Evolutionary conservation across 2,329 filamentous ascomycete species (phyloP).

Genomic region (Epichloe sp.): DNA sequence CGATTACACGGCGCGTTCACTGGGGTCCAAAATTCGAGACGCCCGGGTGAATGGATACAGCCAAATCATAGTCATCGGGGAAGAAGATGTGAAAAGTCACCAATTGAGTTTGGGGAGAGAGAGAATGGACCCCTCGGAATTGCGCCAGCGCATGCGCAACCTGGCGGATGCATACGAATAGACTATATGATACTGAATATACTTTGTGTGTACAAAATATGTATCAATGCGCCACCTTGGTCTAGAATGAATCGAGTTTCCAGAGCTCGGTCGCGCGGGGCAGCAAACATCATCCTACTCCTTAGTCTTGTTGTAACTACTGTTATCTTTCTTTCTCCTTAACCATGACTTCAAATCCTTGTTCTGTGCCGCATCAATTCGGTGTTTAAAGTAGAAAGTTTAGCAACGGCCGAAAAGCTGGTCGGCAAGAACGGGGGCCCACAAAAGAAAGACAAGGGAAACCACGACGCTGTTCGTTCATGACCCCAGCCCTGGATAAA

Average conservation of each 20-base stretch:
- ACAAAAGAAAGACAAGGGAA: neutral
- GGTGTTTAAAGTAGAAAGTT: neutral
- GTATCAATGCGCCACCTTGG: neutral
- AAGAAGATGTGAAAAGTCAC: constrained; percentile 44
- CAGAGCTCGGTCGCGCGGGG: neutral
- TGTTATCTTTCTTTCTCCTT: neutral
- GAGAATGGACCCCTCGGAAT: constrained; percentile 29
- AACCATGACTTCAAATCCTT: neutral
- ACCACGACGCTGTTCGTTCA: neutral
- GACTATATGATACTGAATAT: neutral
- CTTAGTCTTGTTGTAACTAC: neutral
- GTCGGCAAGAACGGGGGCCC: neutral
- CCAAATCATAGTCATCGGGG: constrained; percentile 59
- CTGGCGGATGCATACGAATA: constrained; percentile 37
- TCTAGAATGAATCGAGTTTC: neutral
- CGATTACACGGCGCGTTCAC: constrained; percentile 47
- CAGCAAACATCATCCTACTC: neutral
- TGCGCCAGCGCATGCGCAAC: constrained; percentile 31
- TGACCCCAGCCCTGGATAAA: neutral
- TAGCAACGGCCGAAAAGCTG: neutral
- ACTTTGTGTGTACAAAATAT: neutral
- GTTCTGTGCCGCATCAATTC: neutral
- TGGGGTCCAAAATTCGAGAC: constrained; percentile 58
- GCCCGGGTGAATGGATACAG: constrained; percentile 63
- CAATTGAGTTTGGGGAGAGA: constrained; percentile 34